A percentile compares a stretch with the other conserved stretches of the same genome.
These are phyloP conservation scores for Phytophthora vignae DNA, from an alignment of 352 stramenopile genomes.

Conservation along the genomic window DNA sequence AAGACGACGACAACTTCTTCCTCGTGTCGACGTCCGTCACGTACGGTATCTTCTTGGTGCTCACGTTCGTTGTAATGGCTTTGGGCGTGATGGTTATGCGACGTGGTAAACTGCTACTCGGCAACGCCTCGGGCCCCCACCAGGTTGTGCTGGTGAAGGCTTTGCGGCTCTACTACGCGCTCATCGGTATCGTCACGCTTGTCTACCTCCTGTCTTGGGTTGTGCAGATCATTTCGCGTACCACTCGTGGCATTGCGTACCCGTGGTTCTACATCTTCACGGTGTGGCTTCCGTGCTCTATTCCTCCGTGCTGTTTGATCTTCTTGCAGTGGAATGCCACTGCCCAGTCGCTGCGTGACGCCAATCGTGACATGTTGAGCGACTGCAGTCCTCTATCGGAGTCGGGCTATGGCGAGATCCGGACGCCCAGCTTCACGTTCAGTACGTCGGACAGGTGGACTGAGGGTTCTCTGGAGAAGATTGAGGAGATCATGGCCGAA, in stretches of 20 bases:
- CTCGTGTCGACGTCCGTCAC: slow-evolving; percentile 83
- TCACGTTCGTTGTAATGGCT: slow-evolving; percentile 83
- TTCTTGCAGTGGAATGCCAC: slow-evolving; percentile 91
- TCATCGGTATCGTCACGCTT: slow-evolving; percentile 86
- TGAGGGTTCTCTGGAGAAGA: slow-evolving; percentile 46
- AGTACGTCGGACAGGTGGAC: slow-evolving; percentile 74
- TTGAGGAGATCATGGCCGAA: slow-evolving; percentile 57
- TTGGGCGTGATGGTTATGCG: slow-evolving; percentile 90
- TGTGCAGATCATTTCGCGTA: slow-evolving; percentile 80
- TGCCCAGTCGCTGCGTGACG: slow-evolving; percentile 80
- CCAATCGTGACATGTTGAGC: slow-evolving; percentile 50
- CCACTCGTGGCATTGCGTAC: slow-evolving; percentile 70
- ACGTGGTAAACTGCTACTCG: slow-evolving; percentile 74
- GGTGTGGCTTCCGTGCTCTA: slow-evolving; percentile 86
- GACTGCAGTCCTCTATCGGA: slow-evolving; percentile 64
- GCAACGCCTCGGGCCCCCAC: slow-evolving; percentile 74
- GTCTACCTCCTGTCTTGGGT: slow-evolving; percentile 89
- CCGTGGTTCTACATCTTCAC: slow-evolving; percentile 92
- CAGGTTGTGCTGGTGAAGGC: slow-evolving; percentile 86
- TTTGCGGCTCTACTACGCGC: slow-evolving; percentile 85
- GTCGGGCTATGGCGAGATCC: slow-evolving; percentile 74
- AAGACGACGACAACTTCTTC: slow-evolving; percentile 79
- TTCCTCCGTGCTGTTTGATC: slow-evolving; percentile 87
- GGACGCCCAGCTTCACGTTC: slow-evolving; percentile 82
- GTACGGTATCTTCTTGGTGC: slow-evolving; percentile 76